These are phyloP conservation scores for Boletus speciosus DNA, from an alignment of 768 basidiomycete species.

Conservation along the genomic window DNA sequence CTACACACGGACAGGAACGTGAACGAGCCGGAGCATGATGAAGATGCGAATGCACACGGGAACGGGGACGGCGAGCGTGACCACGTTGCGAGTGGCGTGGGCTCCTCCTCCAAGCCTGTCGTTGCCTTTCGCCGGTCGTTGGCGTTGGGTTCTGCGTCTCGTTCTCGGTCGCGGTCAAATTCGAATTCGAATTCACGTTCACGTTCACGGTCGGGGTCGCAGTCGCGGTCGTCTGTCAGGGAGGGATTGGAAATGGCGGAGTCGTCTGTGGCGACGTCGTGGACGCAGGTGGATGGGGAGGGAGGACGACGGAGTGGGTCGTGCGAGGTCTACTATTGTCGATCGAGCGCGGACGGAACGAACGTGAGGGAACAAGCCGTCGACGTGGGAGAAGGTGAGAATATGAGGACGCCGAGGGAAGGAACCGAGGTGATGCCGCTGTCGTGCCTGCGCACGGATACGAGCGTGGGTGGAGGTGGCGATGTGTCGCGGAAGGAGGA, in stretches of 20 bases:
- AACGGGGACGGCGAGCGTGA: neutral
- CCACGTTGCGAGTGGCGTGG: neutral
- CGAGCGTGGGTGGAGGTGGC: neutral
- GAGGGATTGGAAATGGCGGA: conserved; percentile 10
- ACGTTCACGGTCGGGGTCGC: neutral
- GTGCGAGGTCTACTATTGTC: neutral
- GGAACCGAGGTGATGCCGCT: conserved; percentile 25
- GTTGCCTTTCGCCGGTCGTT: neutral
- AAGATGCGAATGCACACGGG: neutral
- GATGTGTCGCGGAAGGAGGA: conserved; percentile 19
- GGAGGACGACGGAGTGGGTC: neutral
- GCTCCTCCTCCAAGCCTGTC: neutral
- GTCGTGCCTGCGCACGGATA: conserved; percentile 31
- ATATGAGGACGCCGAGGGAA: neutral
- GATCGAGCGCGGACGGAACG: neutral
- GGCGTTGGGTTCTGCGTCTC: neutral
- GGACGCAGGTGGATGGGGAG: conserved; percentile 19
- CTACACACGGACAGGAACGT: neutral
- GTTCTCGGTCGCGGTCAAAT: neutral
- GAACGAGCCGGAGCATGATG: neutral
- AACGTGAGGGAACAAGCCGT: neutral
- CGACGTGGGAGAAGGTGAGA: neutral
- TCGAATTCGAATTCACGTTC: conserved; percentile 7
- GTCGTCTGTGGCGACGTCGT: conserved; percentile 30
- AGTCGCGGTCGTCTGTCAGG: conserved; percentile 17